Percentiles rank a stretch among this genome's conserved stretches.
These are phyloP conservation scores for Amanita pseudoporphyria DNA, from an alignment of 768 basidiomycete genomes.

Conservation along the genomic window DNA sequence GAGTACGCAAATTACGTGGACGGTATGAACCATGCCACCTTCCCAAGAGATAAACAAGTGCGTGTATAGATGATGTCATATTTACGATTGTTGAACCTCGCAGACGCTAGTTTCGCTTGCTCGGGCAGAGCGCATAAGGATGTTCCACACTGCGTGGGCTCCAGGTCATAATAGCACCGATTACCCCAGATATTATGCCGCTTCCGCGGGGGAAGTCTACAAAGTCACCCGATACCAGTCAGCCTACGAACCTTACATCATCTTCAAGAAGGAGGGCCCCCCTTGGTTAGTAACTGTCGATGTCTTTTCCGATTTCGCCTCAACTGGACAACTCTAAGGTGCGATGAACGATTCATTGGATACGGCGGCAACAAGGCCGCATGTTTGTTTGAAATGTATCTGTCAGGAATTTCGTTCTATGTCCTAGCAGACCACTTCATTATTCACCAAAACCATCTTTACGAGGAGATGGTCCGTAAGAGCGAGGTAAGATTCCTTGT, in stretches of 20 bases:
- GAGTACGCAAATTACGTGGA: slow-evolving; percentile 63
- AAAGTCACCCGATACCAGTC: slow-evolving; percentile 69
- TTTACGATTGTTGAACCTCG: not conserved
- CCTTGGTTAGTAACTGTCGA: slow-evolving; percentile 45
- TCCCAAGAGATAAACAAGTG: slow-evolving; percentile 66
- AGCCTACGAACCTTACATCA: slow-evolving; percentile 83
- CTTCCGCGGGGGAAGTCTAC: slow-evolving; percentile 61
- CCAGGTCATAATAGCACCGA: slow-evolving; percentile 79
- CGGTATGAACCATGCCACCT: slow-evolving; percentile 45
- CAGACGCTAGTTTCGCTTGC: slow-evolving; percentile 55
- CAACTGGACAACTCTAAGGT: slow-evolving; percentile 39
- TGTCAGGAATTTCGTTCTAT: slow-evolving; percentile 76
- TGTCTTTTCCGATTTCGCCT: not conserved
- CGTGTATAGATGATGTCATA: slow-evolving; percentile 10
- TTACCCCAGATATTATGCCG: slow-evolving; percentile 56
- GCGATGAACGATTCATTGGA: slow-evolving; percentile 84
- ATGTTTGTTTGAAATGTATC: slow-evolving; percentile 85
- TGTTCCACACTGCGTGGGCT: slow-evolving; percentile 74
- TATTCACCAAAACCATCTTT: slow-evolving; percentile 78
- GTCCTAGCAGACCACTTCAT: slow-evolving; percentile 84
- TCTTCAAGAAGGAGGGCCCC: slow-evolving; percentile 67
- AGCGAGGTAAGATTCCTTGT: slow-evolving; percentile 41
- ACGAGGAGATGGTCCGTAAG: slow-evolving; percentile 66
- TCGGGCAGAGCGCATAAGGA: slow-evolving; percentile 42
- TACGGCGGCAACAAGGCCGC: slow-evolving; percentile 93